Base-by-base conservation (phyloP, 2,329 filamentous ascomycete genomes). In the Zymoseptoria tritici region DNA sequence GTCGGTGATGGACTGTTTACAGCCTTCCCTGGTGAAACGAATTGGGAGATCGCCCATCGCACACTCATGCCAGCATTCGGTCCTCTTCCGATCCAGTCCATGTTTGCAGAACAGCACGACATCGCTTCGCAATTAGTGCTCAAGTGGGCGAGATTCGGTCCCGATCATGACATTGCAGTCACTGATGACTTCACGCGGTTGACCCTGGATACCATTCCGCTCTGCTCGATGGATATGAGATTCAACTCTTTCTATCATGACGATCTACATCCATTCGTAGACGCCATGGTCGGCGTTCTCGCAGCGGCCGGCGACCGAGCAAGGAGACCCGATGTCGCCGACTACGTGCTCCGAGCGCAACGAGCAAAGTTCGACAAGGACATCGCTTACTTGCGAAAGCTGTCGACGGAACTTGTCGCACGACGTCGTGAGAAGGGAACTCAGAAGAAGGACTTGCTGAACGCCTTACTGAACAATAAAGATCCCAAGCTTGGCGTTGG, bases 161-260 rank as follows among this genome's bases (percentile, higher is more conserved):
- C 83, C 1, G 72, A 77, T 2, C 69, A 78, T 46, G 76, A 81
- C 9, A 86, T 91, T 60, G 75, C 79, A 54, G 82, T 83, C 0
- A 80, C 82, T 0, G 84, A 87, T 21, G 85, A 89, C 70, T 88
- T 88, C 62, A 89, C 86, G 2, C 81, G 87, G 16, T 75, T 90
- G 31, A 84, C 87, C 0, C 79, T 90, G 2, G 88, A 90, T 68
- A 87, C 86, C 0, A 80, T 90, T 9, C 85, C 85, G 2, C 79
- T 90, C 3, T 88, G 86, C 71, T 77, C 83, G 9, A 87, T 89
- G 83, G 82, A 82, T 42, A 86, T 80, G 60, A 83, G 87, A n/a
- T 90, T 90, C 78, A 90, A 90, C 72, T 86, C 83, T 1, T 90
- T 86, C 73, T 90, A 90, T 68, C 78, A 79, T 24, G 81, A 87